Base-by-base conservation (phyloP, 306 rosid genomes). In the Vigna unguiculata region DNA sequence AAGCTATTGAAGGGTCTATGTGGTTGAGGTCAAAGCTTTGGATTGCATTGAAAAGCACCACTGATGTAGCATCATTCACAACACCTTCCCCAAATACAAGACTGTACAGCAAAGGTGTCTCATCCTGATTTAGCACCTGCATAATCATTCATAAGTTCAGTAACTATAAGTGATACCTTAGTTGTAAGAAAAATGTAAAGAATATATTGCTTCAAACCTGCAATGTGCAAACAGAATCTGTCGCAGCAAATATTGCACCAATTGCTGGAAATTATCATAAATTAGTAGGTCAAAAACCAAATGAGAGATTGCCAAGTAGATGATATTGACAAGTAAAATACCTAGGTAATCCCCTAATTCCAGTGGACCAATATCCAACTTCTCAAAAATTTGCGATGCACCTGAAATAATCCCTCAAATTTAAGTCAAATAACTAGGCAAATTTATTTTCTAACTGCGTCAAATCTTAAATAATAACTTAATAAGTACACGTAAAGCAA, bases 21-120 rank as follows among this genome's bases (percentile, higher is more conserved):
- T 82, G 81, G 43, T 82, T 78, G 70, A 96, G 89, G 79, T 96
- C 98, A 87, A 96, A 92, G 91, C 86, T 92, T 78, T 96, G 92
- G 73, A 92, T 92, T 48, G 99, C 99, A 82, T 96, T 96, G 88
- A 96, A 96, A 87, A 96, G 98, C 78, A 96, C 99, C 81, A 96
- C 97, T 17, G 99, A 96, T 47, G 99, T 96, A 22, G 99, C 99
- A 87, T 96, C 99, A 30, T 96, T 96, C 47, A 96, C 99, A 22
- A 96, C 99, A 75, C 99, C 98, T 85, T 96, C 99, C 72, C 99
- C 99, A 55, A 96, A 96, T 61, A 96, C 99, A 85, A 96, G 99
- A 92, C 99, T 96, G 83, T 96, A 96, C 71, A 96, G 87, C 81
- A 96, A 85, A 81, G 99, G 99, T 70, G 99, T 96, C 85, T 96